A percentile compares a stretch with the other conserved stretches of the same genome.
Conservation (phyloP, 2,329 filamentous ascomycete species). For the Eutypella sp. region DNA sequence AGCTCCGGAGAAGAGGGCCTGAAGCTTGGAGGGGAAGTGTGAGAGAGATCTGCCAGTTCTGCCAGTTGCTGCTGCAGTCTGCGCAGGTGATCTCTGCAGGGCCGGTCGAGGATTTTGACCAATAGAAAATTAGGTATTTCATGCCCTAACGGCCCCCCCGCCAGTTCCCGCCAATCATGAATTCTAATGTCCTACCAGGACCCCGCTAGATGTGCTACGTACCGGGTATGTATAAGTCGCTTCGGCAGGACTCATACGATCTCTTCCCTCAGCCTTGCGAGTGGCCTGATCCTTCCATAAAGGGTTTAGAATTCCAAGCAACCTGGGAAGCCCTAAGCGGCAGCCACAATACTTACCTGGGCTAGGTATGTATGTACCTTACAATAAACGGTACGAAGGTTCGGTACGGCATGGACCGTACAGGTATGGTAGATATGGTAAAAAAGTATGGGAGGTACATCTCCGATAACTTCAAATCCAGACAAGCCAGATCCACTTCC, state of each 20-base stretch:
- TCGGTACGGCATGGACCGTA: no score
- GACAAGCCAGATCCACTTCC: no score
- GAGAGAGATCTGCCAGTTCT: no score
- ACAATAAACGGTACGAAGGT: background rate
- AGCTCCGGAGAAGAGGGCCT: no score
- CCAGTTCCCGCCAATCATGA: background rate
- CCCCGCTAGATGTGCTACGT: background rate
- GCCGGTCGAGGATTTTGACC: background rate
- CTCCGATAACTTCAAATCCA: no score
- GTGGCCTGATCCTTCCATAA: constrained; percentile 8
- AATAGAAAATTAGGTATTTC: background rate
- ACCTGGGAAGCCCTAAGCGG: background rate
- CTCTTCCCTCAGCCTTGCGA: constrained; percentile 6
- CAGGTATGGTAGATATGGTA: no score
- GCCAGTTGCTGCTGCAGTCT: no score
- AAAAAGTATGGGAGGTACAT: no score
- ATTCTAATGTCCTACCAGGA: no score
- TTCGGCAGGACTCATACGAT: constrained; percentile 6
- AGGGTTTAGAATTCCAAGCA: background rate
- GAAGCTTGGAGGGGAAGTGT: no score
- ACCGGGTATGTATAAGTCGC: no score
- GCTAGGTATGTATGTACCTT: background rate
- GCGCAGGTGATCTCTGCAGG: background rate
- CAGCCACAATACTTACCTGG: background rate
- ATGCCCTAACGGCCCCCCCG: background rate